Base-by-base conservation (phyloP, 371 early-diverging fungal species). In the Rhizopus sp. region DNA sequence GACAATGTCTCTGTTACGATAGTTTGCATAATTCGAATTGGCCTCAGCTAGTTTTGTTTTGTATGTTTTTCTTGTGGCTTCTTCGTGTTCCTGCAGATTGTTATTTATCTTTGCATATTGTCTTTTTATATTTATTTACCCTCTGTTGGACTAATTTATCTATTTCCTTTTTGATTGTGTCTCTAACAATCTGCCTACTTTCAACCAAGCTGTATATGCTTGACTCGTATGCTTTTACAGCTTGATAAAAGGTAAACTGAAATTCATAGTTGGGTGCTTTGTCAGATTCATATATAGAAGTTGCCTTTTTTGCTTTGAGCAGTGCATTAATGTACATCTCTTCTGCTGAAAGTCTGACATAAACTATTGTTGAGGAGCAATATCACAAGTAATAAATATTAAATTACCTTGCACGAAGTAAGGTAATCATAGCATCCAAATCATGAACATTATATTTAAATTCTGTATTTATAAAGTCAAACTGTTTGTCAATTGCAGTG, bases 361-460 rank as follows among this genome's bases (percentile, higher is more conserved):
- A 37, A 5, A 37, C 37, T 31, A 23, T 23, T 23, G 23, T 23
- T 23, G 23, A 23, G 50, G 23, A 13, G 7, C 10, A 15, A 16
- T 4, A 42, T 10, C 1, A 10, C 6, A 16, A 42, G 5, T n/a
- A 15, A 16, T 10, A 15, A 10, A 15, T 42, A 42, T 42, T 6
- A 42, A 42, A 32, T 55, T 78, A 78, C 79, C 79, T 65, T 12
- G 66, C 63, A n/a, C 59, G 62, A 44, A 78, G 46, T 41, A 75
- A 49, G 30, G 30, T 48, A 45, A 73, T 71, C 32, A 78, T 62
- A 10, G 64, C 61, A 7, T 78, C 76, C 5, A 75, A 58, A 40
- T 78, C 79, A 23, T 51, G 54, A n/a, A 72, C 67, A 41, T 64
- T 75, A 62, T 73, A 73, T 47, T 75, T 75, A 37, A 72, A 59